Conservation (phyloP, 2,329 filamentous ascomycete species). For the Clarireedia monteithiana region DNA sequence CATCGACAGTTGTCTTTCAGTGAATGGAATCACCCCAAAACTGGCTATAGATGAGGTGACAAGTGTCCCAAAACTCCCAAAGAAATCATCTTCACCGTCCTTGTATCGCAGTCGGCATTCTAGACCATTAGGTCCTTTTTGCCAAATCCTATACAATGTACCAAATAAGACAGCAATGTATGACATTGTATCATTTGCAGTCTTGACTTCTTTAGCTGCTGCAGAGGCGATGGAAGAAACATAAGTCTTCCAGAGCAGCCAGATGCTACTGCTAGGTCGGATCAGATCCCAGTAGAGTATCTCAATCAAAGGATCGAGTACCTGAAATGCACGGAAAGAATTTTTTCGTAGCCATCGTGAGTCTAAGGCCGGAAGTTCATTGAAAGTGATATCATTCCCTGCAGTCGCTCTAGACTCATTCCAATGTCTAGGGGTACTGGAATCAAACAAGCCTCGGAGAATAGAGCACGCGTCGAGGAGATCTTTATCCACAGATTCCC, state of each 20-base stretch:
- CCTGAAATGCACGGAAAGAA: conserved; percentile 53
- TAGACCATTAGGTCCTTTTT: conserved; percentile 35
- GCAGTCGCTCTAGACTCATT: conserved; percentile 64
- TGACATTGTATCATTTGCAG: conserved; percentile 72
- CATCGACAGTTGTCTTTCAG: conserved; percentile 49
- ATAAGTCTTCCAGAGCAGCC: conserved; percentile 52
- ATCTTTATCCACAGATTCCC: conserved; percentile 36
- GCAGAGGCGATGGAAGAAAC: conserved; percentile 57
- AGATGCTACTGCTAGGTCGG: conserved; percentile 46
- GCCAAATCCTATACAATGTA: conserved; percentile 64
- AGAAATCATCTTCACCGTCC: conserved; percentile 37
- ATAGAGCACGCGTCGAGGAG: conserved; percentile 56
- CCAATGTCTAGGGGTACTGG: conserved; percentile 54
- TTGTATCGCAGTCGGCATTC: conserved; percentile 13
- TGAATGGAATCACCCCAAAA: conserved; percentile 54
- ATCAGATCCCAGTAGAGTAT: conserved; percentile 55
- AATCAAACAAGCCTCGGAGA: conserved; percentile 64
- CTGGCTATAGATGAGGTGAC: conserved; percentile 41
- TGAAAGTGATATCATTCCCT: conserved; percentile 38
- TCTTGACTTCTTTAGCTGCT: conserved; percentile 80
- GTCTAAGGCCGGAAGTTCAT: conserved; percentile 80
- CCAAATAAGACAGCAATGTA: conserved; percentile 68
- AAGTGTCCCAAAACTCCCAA: conserved; percentile 46
- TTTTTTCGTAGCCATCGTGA: conserved; percentile 80
- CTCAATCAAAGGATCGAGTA: conserved; percentile 53